Base-by-base conservation (phyloP, 108 stramenopile species). In the Nannochloropsis gaditana region DNA sequence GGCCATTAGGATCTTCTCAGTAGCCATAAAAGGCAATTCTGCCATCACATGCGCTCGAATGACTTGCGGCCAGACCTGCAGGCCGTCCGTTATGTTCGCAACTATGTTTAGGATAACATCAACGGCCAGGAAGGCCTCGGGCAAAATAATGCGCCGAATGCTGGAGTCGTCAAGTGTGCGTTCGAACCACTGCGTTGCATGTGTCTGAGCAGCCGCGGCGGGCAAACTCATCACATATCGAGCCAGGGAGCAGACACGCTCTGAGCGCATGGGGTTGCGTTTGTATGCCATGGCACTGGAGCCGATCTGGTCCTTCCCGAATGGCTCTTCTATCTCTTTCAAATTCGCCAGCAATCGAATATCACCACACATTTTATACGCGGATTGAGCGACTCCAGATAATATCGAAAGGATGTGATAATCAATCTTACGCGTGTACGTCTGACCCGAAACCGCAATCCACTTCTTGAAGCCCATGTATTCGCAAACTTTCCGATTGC, bases 11-110 rank as follows among this genome's bases (percentile, higher is more conserved):
- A 99, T 99, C 82, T 95, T 96, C 91, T 99, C 98, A 2, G 98
- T 99, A 21, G 97, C 95, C 98, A 99, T 99, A 90, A 99, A 99
- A 3, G 98, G 98, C 47, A 99, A 90, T 93, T 99, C 98, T n/a
- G 94, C 94, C 93, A 94, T 94, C 45, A 97, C 96, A 84, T 97
- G 97, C 41, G 93, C 85, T 81, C 91, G 88, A 79, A 99, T 96
- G 79, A 99, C 97, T 50, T 95, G 92, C 6, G 97, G 97, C 98
- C 98, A 99, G 45, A 99, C 97, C 82, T 96, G 96, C 87, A 99
- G 91, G 3, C 98, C 98, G 88, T 97, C 95, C 43, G 94, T 92
- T 91, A 99, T 96, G 90, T 97, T 97, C 44, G 91, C 90, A 45
- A 97, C 89, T 82, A 97, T 90, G 43, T 92, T 96, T 83, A 99